Percentiles rank a stretch among this genome's conserved stretches.
These are phyloP conservation scores for Wickerhamomyces pijperi DNA, from an alignment of 805 yeast species.

Conservation along the genomic window DNA sequence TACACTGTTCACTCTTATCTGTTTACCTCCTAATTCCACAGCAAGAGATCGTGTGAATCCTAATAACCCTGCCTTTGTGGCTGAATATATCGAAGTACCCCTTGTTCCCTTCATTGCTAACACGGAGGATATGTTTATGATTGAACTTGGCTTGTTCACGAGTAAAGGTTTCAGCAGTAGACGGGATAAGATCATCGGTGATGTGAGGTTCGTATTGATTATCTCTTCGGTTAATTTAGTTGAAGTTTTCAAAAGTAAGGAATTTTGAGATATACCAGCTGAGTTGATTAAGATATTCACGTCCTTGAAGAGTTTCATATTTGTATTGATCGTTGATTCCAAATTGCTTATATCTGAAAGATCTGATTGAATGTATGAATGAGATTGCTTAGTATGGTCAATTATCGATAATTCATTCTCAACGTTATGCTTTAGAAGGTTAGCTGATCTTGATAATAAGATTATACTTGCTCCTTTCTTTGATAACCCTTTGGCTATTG, in stretches of 20 bases:
- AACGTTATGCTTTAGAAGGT: constrained; percentile 21
- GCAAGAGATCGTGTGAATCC: constrained; percentile 54
- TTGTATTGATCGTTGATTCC: neutral
- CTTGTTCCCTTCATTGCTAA: constrained; percentile 35
- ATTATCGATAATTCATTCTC: constrained; percentile 4
- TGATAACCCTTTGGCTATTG: constrained; percentile 41
- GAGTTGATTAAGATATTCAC: constrained; percentile 22
- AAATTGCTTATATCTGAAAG: constrained; percentile 6
- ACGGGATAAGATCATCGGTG: constrained; percentile 52
- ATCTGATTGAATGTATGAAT: constrained; percentile 11
- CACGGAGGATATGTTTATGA: constrained; percentile 60
- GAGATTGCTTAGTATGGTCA: constrained; percentile 7
- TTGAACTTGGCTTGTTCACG: constrained; percentile 22
- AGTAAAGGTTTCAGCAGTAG: constrained; percentile 41
- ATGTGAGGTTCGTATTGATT: constrained; percentile 43
- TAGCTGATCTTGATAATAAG: constrained; percentile 37
- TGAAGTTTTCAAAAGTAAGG: constrained; percentile 34
- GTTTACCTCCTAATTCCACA: constrained; percentile 39
- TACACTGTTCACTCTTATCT: constrained; percentile 52
- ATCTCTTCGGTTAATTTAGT: constrained; percentile 31
- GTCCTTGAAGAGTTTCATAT: constrained; percentile 2
- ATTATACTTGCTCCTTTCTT: constrained; percentile 39
- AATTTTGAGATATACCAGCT: constrained; percentile 55
- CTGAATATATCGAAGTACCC: constrained; percentile 59
- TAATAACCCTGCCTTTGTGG: constrained; percentile 59